Evolutionary conservation across 345 rosid genomes (phyloP), one percentile per base, ranked within the genome.

Genomic region (Brassica nigra): DNA sequence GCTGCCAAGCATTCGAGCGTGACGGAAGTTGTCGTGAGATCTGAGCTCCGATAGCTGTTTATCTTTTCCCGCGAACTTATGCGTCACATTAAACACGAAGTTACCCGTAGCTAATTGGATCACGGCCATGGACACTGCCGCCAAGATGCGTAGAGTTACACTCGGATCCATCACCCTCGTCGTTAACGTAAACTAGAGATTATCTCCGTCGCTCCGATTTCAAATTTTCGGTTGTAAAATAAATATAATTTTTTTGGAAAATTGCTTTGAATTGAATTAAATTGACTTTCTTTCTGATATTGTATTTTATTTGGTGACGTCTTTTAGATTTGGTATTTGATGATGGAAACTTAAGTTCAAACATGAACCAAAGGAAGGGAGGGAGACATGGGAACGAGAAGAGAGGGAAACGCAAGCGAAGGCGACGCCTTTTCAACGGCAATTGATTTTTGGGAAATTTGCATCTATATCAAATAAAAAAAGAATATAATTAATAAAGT

Each of bases 1-100:
- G 77, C 85, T 75, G 29, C 89, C 70, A 55, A 95, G 91, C 79
- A 89, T 79, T 58, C 99, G 81, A 63, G 87, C 82, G 55, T 90
- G 98, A 36, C 98, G 99, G 74, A 30, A 88, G 28, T 71, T 74
- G 73, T 95, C 99, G 80, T 95, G 98, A 58, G 87, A 79, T 67
- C 74, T 90, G 54, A 91, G 77, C 15, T 87, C 94, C 44, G 80
- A 77, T 8, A 93, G 73, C 18, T 81, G 77, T 47, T 79, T 86
- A 44, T 74, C 84, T 29, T 54, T 74, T 2, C 91, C 96, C 15
- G 86, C 86, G 80, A 91, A 89, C 68, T 88, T 93, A 80, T 86
- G 85, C n/a, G 82, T 87, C 3, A 95, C 97, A 7, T 87, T 30
- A 30, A 95, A 87, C 8, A 90, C 82, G 29, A 87, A 14, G 71